Evolutionary conservation across 1,284 basidiomycete genomes (phyloP), one percentile per base, ranked within the genome.

Genomic region (Cryptococcus wingfieldii): DNA sequence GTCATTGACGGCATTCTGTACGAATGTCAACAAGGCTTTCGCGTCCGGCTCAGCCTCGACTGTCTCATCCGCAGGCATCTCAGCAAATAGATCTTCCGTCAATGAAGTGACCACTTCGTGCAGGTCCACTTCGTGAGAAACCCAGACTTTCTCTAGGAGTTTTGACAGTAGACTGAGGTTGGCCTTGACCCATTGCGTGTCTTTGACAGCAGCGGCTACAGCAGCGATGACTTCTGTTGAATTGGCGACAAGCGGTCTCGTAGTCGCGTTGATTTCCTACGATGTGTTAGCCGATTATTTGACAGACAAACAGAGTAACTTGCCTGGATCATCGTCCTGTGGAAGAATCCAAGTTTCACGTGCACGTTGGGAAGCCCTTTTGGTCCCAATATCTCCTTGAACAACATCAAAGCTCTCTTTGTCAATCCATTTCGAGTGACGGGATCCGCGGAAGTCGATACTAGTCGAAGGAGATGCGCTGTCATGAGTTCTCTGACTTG

Each of bases 291-390:
- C 55, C 4, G 27, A 25, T 16, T 8, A 4, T 31, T 19, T 12
- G 7, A n/a, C 38, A 6, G 38, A 18, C 18, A 19, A 3, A 14
- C 3, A 39, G 6, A 34, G 16, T 45, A 10, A 76, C 82, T 62
- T 67, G 90, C 91, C 80, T 86, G 85, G 63, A 89, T 87, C 49
- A 97, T 82, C 1, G 87, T 82, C 46, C 89, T 83, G 55, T 86
- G 83, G 78, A 97, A 96, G 76, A 87, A 96, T 51, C 86, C 85
- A 45, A 98, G 79, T 64, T 97, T 96, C 60, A 98, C 87, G 10
- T 88, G 89, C 14, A 98, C 91, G 68, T 95, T 92, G n/a, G 83
- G 86, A 88, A 96, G 92, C 16, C 91, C 91, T 50, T 83, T 84
- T 0, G 88, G 85, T 2, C 87, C 84, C 27, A 94, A 83, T 65